These are phyloP conservation scores for Aspergillus quadrilineatus DNA, from an alignment of 2,329 filamentous ascomycete genomes.

Conservation along the genomic window DNA sequence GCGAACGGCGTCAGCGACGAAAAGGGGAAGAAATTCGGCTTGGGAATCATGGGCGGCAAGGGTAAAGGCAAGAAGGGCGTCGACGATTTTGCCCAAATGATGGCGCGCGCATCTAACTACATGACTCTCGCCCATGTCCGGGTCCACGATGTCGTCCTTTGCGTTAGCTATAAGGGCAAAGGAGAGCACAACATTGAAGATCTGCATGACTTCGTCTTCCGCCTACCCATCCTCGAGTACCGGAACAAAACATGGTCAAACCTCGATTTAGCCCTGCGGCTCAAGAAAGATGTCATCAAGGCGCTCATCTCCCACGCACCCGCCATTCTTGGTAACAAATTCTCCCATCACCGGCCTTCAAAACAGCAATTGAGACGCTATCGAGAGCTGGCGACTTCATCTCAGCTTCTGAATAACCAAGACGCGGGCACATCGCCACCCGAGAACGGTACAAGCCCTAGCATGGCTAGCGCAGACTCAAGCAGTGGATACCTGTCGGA, in stretches of 20 bases:
- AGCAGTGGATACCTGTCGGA: conserved; percentile 37
- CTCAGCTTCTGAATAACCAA: conserved; percentile 58
- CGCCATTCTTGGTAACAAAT: conserved; percentile 96
- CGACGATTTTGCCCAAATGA: conserved; percentile 96
- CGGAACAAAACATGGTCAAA: conserved; percentile 99
- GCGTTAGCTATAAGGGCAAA: conserved; percentile 93
- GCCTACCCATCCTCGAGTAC: conserved; percentile 90
- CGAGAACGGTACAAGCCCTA: conserved; percentile 31
- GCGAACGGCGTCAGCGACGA: conserved; percentile 33
- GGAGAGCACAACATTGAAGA: conserved; percentile 95
- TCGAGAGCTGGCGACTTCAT: conserved; percentile 79
- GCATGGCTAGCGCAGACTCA: conserved; percentile 38
- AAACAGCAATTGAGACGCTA: conserved; percentile 75
- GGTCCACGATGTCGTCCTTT: conserved; percentile 91
- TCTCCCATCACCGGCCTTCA: conserved; percentile 81
- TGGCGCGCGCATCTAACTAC: conserved; percentile 89
- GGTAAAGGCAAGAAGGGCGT: conserved; percentile 63
- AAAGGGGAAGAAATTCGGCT: conserved; percentile 50
- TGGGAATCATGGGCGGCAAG: conserved; percentile 46
- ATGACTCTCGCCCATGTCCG: conserved; percentile 97
- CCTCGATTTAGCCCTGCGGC: conserved; percentile 82
- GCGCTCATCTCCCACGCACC: conserved; percentile 93
- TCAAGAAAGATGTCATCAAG: conserved; percentile 93
- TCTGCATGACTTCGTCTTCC: conserved; percentile 96
- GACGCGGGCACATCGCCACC: conserved; percentile 27